A percentile compares a stretch with the other conserved stretches of the same genome.
phyloP scores from a whole-genome alignment of 257 asterid genomes.

The Solanum sejunctum region DNA sequence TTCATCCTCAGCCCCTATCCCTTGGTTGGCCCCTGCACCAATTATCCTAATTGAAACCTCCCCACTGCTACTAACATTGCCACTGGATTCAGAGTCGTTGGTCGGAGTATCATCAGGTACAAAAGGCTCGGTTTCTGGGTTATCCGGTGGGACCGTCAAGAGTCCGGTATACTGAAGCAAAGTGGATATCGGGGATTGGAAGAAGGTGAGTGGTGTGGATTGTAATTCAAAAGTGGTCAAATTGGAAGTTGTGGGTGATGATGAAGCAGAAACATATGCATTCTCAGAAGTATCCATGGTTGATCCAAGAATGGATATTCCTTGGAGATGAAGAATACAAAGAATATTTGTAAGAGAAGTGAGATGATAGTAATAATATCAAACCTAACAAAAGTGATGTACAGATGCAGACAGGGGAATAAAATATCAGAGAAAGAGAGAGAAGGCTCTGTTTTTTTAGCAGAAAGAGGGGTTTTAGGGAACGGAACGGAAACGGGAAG shows the following conservation, averaged over 20 bases:
- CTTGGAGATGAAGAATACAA: constrained; percentile 22
- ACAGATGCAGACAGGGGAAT: neutral
- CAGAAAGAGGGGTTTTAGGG: neutral
- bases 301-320: neutral
- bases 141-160: constrained; percentile 43
- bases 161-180: constrained; percentile 62
- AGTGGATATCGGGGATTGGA: constrained; percentile 47
- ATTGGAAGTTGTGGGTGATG: constrained; percentile 20
- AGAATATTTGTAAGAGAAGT: neutral
- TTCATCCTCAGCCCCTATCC: constrained; percentile 15
- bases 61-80: constrained; percentile 21
- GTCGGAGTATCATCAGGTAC: neutral
- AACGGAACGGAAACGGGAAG: neutral
- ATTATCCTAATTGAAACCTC: constrained; percentile 77
- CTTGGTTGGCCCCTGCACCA: constrained; percentile 15
- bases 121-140: constrained; percentile 35
- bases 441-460: neutral
- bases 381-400: neutral
- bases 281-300: constrained; percentile 43
- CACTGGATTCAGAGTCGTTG: neutral
- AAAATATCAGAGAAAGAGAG: neutral
- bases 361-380: neutral
- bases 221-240: constrained; percentile 20
- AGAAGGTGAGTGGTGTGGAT: constrained; percentile 35
- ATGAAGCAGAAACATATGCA: constrained; percentile 5